Conservation (phyloP, 306 rosid genomes). For the Fragaria iinumae region DNA sequence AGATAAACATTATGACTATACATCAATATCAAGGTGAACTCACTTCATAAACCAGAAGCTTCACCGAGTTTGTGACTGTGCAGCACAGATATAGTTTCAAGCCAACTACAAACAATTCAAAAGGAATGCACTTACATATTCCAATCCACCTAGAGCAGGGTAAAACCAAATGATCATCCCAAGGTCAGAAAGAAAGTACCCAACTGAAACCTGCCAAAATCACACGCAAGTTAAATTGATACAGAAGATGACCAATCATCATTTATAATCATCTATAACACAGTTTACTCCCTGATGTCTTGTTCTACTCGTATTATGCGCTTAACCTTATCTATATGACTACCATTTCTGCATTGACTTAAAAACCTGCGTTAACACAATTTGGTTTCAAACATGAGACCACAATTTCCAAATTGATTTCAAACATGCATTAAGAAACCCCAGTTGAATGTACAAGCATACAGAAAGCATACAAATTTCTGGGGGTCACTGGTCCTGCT, state of each 20-base stretch:
- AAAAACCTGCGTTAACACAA: not conserved
- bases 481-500: not conserved
- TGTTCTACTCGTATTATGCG: not conserved
- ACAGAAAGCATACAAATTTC: not conserved
- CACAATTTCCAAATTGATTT: not conserved
- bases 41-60: constrained; percentile 4
- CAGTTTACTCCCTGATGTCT: not conserved
- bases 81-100: not conserved
- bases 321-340: not conserved
- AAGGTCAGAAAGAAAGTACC: constrained; percentile 86
- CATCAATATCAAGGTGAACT: constrained; percentile 17
- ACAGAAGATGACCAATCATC: not conserved
- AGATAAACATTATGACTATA: constrained; percentile 31
- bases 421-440: not conserved
- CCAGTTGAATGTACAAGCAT: not conserved
- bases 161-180: constrained; percentile 88
- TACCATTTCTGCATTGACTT: not conserved
- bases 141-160: constrained; percentile 92
- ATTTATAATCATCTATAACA: too few species aligned
- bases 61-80: constrained; percentile 16
- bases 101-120: constrained; percentile 14
- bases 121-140: constrained; percentile 75
- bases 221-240: constrained; percentile 4
- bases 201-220: constrained; percentile 72
- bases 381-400: too few species aligned